phyloP scores from a whole-genome alignment of 768 basidiomycete species.

The Mycena maculata region DNA sequence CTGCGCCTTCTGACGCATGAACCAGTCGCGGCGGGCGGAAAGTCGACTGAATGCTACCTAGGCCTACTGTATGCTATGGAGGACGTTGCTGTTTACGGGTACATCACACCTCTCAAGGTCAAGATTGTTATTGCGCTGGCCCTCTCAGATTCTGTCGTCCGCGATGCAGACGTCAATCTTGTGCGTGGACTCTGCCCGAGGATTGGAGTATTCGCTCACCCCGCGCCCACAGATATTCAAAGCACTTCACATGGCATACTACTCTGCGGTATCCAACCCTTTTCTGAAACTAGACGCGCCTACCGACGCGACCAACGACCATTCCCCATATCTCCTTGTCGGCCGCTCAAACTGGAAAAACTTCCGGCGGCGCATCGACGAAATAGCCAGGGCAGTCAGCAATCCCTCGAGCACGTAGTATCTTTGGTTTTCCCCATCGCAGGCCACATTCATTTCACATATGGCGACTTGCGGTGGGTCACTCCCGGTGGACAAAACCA shows the following conservation, averaged over 20 bases:
- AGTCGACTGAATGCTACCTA: slow-evolving; percentile 82
- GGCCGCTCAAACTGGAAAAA: slow-evolving; percentile 76
- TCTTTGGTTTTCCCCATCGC: slow-evolving; percentile 39
- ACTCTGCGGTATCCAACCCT: slow-evolving; percentile 85
- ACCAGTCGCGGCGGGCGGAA: slow-evolving; percentile 62
- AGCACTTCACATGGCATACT: slow-evolving; percentile 90
- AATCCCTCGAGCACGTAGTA: slow-evolving; percentile 45
- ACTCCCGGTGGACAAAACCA: slow-evolving; percentile 55
- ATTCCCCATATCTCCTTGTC: slow-evolving; percentile 65
- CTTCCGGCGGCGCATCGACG: slow-evolving; percentile 79
- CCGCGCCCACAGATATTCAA: slow-evolving; percentile 82
- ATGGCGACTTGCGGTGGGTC: slow-evolving; percentile 15
- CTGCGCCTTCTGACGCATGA: slow-evolving; percentile 22
- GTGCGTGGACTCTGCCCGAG: slow-evolving; percentile 60
- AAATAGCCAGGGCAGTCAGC: slow-evolving; percentile 72
- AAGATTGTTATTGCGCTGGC: slow-evolving; percentile 88
- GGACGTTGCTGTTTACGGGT: slow-evolving; percentile 93
- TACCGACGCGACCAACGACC: slow-evolving; percentile 61
- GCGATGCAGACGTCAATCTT: slow-evolving; percentile 81
- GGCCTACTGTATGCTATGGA: slow-evolving; percentile 92
- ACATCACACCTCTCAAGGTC: slow-evolving; percentile 87
- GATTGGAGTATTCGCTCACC: slow-evolving; percentile 6
- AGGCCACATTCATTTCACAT: slow-evolving; percentile 33
- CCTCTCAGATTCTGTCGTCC: slow-evolving; percentile 82
- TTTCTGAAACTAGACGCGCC: slow-evolving; percentile 77